Conservation (phyloP, 73 alveolate species). For the Stentor roeselii region DNA sequence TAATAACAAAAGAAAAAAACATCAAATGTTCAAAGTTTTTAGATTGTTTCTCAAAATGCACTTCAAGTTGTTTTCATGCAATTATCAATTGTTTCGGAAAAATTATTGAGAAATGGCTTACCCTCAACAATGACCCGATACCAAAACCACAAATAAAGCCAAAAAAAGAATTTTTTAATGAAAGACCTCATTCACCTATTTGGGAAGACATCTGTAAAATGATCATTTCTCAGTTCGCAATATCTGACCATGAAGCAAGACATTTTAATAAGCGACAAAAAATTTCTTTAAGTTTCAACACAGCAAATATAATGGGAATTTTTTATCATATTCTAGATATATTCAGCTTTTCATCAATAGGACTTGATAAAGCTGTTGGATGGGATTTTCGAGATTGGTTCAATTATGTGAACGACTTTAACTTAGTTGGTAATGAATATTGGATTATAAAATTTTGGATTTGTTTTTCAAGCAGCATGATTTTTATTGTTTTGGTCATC, state of each 20-base stretch:
- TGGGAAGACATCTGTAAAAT: conserved; percentile 3
- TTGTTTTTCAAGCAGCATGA: neutral
- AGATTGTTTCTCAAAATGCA: neutral
- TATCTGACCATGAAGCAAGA: neutral
- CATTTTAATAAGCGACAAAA: too few relatives aligned
- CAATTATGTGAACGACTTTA: too few relatives aligned
- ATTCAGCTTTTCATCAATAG: neutral
- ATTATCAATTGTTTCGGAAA: neutral
- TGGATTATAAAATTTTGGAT: neutral
- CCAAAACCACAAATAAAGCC: too few relatives aligned
- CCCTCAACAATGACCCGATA: too few relatives aligned
- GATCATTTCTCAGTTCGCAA: neutral
- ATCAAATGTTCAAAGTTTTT: too few relatives aligned
- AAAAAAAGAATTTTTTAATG: too few relatives aligned
- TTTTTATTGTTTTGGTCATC: too few relatives aligned
- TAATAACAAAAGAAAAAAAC: too few relatives aligned
- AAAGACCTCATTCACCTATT: conserved; percentile 1
- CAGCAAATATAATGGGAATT: neutral
- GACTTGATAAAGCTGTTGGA: neutral
- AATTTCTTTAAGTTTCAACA: too few relatives aligned
- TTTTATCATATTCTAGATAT: neutral
- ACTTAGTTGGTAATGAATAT: neutral
- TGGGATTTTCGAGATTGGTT: neutral
- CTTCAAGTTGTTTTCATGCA: neutral
- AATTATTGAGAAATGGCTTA: neutral